These are phyloP conservation scores for Massariosphaeria phaeospora DNA, from an alignment of 495 filamentous ascomycete genomes.

Conservation along the genomic window DNA sequence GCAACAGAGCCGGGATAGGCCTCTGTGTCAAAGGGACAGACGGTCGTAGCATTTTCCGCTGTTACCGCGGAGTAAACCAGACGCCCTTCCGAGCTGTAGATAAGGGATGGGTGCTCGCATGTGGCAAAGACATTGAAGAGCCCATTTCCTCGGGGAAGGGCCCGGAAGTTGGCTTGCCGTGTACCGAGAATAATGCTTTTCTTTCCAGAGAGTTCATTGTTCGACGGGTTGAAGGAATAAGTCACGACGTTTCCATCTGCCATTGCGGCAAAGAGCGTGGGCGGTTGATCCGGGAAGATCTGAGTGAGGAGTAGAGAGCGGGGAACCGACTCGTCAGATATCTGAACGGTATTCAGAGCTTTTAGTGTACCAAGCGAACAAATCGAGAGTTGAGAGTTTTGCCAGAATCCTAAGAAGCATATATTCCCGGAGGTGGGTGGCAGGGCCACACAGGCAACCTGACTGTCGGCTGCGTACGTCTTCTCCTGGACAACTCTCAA, in stretches of 20 bases:
- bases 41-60: constrained; percentile 71
- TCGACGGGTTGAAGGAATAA: constrained; percentile 61
- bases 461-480: constrained; percentile 57
- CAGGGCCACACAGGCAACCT: constrained; percentile 79
- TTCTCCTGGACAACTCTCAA: constrained; percentile 54
- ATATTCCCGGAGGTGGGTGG: constrained; percentile 47
- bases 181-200: constrained; percentile 84
- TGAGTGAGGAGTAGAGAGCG: constrained; percentile 74
- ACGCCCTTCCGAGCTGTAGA: constrained; percentile 81
- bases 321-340: constrained; percentile 58
- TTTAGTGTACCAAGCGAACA: constrained; percentile 60
- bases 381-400: constrained; percentile 52
- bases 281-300: constrained; percentile 56
- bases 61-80: constrained; percentile 96
- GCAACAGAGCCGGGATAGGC: constrained; percentile 77
- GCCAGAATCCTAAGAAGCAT: constrained; percentile 82
- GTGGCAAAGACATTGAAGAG: constrained; percentile 84
- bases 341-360: constrained; percentile 55
- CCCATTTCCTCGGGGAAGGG: constrained; percentile 59
- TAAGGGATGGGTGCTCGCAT: constrained; percentile 87
- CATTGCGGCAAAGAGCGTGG: constrained; percentile 87
- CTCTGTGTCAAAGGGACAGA: constrained; percentile 76
- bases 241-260: constrained; percentile 89
- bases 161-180: constrained; percentile 72
- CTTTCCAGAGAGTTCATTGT: constrained; percentile 59